phyloP scores from a whole-genome alignment of 306 rosid genomes.

The Abrus precatorius region DNA sequence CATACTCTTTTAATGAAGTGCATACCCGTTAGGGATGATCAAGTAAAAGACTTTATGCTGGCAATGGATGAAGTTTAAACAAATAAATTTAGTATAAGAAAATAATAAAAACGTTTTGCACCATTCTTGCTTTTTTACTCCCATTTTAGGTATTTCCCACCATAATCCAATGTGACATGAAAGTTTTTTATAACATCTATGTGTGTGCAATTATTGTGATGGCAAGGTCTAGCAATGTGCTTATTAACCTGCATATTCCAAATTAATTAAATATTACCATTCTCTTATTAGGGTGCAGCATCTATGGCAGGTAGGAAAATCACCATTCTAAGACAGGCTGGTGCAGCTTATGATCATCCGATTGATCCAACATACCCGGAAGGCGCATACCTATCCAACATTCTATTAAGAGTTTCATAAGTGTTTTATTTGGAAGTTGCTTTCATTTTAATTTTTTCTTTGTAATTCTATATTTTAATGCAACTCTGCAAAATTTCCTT shows the following conservation, averaged over 20 bases:
- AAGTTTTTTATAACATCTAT: neutral
- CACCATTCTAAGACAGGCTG: slow-evolving; percentile 73
- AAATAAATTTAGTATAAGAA: too few relatives aligned
- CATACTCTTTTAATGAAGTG: too few relatives aligned
- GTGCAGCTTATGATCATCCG: slow-evolving; percentile 89
- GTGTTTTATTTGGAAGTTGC: neutral
- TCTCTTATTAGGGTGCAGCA: slow-evolving; percentile 74
- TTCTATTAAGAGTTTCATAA: slow-evolving; percentile 74
- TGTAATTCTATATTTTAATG: slow-evolving; percentile 27
- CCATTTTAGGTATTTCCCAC: neutral
- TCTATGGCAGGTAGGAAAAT: slow-evolving; percentile 74
- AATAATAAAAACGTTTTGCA: too few relatives aligned
- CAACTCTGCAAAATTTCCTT: slow-evolving; percentile 15
- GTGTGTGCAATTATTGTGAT: neutral
- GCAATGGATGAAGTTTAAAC: too few relatives aligned
- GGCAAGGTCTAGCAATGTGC: neutral
- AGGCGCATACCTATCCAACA: slow-evolving; percentile 82
- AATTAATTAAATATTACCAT: neutral
- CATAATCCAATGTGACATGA: neutral
- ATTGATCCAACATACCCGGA: slow-evolving; percentile 87
- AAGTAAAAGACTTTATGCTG: too few relatives aligned
- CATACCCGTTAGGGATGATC: too few relatives aligned
- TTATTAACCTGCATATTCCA: neutral
- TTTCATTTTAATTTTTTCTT: slow-evolving; percentile 10
- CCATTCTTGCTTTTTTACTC: neutral